phyloP scores from a whole-genome alignment of 176 grass and related monocot genomes.

The Musa schizocarpa region DNA sequence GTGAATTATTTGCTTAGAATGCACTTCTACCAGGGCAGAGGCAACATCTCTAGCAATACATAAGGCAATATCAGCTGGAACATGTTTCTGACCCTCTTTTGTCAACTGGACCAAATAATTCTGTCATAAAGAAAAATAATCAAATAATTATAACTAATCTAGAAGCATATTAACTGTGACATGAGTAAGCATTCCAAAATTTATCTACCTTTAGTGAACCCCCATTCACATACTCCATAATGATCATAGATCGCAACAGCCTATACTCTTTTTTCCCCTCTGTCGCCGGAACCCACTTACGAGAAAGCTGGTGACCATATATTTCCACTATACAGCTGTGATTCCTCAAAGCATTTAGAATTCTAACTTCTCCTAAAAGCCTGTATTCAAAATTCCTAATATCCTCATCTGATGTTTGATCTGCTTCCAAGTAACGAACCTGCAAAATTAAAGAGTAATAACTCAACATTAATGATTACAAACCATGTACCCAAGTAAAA shows the following conservation, averaged over 20 bases:
- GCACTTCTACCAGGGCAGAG: conserved; percentile 61
- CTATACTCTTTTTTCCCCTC: conserved; percentile 59
- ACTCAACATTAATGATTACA: neutral
- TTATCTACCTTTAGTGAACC: conserved; percentile 71
- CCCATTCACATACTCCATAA: conserved; percentile 93
- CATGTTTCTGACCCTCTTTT: conserved; percentile 68
- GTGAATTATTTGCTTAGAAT: conserved; percentile 87
- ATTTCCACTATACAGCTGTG: conserved; percentile 82
- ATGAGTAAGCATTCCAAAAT: neutral
- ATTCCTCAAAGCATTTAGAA: conserved; percentile 71
- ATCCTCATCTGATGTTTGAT: conserved; percentile 40
- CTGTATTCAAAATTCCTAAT: conserved; percentile 68
- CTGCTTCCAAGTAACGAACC: conserved; percentile 58
- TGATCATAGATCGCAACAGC: conserved; percentile 77
- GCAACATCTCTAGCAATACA: conserved; percentile 80
- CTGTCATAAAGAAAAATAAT: conserved; percentile 25
- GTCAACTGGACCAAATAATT: conserved; percentile 57
- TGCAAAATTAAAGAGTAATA: conserved; percentile 21
- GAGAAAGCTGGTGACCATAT: conserved; percentile 89
- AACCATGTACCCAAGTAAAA: conserved; percentile 3
- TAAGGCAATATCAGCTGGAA: conserved; percentile 48
- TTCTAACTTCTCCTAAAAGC: conserved; percentile 87
- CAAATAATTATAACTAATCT: neutral
- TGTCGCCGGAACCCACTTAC: conserved; percentile 65
- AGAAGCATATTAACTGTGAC: neutral